These are phyloP conservation scores for Suhomyces panamericanus DNA, from an alignment of 1,139 yeast species.

Conservation along the genomic window DNA sequence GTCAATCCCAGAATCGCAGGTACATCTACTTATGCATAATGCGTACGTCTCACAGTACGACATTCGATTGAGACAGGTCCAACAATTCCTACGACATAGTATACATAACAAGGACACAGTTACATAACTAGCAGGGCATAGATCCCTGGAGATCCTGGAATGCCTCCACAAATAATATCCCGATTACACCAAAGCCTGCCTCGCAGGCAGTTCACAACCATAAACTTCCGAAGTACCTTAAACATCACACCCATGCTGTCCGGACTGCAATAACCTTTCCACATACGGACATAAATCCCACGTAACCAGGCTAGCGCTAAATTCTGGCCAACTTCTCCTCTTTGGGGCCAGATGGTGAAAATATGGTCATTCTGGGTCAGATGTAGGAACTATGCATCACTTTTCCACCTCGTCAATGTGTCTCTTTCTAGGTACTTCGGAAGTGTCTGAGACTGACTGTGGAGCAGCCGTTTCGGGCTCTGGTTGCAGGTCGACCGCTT, in stretches of 20 bases:
- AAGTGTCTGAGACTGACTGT: background rate
- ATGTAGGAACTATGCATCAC: background rate
- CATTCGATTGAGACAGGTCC: background rate
- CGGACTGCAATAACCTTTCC: too few relatives aligned
- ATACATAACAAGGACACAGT: background rate
- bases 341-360: background rate
- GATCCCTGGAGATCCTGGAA: background rate
- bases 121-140: background rate
- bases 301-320: too few relatives aligned
- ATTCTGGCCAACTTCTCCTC: too few relatives aligned
- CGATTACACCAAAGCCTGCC: too few relatives aligned
- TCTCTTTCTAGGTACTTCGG: constrained; percentile 22
- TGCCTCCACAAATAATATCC: too few relatives aligned
- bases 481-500: too few relatives aligned
- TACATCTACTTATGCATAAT: background rate
- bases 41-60: background rate
- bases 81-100: background rate
- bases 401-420: constrained; percentile 28
- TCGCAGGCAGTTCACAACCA: too few relatives aligned
- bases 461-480: background rate
- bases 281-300: too few relatives aligned
- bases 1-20: background rate
- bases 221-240: too few relatives aligned
- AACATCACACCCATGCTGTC: too few relatives aligned
- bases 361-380: background rate